Evolutionary conservation across 345 rosid genomes (phyloP), one percentile per base, ranked within the genome.

Genomic region (Eucalyptus curtisii): DNA sequence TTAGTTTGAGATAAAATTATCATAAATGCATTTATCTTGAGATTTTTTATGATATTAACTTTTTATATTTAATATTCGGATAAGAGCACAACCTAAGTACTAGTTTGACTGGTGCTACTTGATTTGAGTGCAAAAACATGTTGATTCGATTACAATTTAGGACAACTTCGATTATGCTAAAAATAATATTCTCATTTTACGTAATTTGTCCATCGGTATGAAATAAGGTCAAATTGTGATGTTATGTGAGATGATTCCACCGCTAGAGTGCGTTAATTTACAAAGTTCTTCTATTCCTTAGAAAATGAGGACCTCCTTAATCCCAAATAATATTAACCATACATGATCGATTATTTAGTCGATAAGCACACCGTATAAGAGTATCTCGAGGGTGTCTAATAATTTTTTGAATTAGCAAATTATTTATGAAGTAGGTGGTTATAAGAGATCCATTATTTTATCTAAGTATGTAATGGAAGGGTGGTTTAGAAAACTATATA

Each of bases 1-100:
- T 52, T 55, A 22, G 3, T 55, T 55, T 55, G 13, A 0, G 30
- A 55, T 55, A 55, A 55, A 55, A 19, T 24, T 55, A 55, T 55
- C 30, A 55, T 9, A 55, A 55, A 55, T 55, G 3, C 30, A 55
- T 0, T 6, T 6, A 55, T 55, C 3, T 55, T 22, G 30, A 55
- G 6, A 1, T 55, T 55, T 55, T 55, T 55, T 55, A 24, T 55
- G 30, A 1, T 55, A 55, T 55, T 55, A 24, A 55, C 1, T 0
- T 9, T 24, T 61, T 59, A 52, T 52, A 52, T 68, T 1, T 16
- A 8, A 33, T 7, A 8, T 33, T 68, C 0, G 0, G 13, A 68
- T 68, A 37, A 8, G 80, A 68, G 7, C 42, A 68, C 80, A 15
- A 8, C 0, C 11, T 68, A 68, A 31, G 42, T 4, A 2, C 6